Conservation (phyloP, 2,329 filamentous ascomycete genomes). For the Ceratocystis eucalypticola region DNA sequence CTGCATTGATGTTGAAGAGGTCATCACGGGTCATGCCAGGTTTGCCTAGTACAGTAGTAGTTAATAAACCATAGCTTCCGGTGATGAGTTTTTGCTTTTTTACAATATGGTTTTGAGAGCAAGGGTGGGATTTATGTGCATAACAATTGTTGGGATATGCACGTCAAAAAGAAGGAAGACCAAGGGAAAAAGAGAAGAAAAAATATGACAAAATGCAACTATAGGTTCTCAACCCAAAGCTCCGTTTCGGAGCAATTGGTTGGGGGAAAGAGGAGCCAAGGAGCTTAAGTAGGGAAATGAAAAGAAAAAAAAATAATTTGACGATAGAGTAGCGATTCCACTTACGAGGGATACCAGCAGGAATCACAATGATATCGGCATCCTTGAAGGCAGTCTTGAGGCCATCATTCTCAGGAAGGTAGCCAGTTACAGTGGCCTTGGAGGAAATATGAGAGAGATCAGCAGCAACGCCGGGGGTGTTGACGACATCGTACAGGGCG, state of each 20-base stretch:
- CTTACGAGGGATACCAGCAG: slow-evolving; percentile 92
- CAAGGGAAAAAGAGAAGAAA: background rate
- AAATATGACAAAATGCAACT: background rate
- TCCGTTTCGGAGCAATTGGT: slow-evolving; percentile 9
- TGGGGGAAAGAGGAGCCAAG: slow-evolving; percentile 11
- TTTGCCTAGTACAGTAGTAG: slow-evolving; percentile 52
- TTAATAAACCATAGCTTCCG: slow-evolving; percentile 22
- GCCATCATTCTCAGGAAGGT: slow-evolving; percentile 73
- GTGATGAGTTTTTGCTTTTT: background rate
- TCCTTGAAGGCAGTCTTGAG: slow-evolving; percentile 80
- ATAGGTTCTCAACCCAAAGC: background rate
- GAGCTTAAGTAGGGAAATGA: background rate
- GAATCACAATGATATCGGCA: slow-evolving; percentile 92
- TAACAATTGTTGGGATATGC: slow-evolving; percentile 4
- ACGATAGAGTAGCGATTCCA: slow-evolving; percentile 21
- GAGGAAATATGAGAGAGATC: slow-evolving; percentile 97
- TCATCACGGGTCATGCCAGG: slow-evolving; percentile 99
- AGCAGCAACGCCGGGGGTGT: slow-evolving; percentile 88
- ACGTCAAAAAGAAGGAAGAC: slow-evolving; percentile 8
- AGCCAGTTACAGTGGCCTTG: slow-evolving; percentile 72
- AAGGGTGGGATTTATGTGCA: background rate
- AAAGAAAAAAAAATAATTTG: background rate
- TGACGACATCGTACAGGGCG: slow-evolving; percentile 97
- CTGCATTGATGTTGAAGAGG: slow-evolving; percentile 98
- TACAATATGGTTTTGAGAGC: background rate